These are phyloP conservation scores for Cyclotella distinguenda DNA, from an alignment of 108 stramenopile genomes.

Conservation along the genomic window DNA sequence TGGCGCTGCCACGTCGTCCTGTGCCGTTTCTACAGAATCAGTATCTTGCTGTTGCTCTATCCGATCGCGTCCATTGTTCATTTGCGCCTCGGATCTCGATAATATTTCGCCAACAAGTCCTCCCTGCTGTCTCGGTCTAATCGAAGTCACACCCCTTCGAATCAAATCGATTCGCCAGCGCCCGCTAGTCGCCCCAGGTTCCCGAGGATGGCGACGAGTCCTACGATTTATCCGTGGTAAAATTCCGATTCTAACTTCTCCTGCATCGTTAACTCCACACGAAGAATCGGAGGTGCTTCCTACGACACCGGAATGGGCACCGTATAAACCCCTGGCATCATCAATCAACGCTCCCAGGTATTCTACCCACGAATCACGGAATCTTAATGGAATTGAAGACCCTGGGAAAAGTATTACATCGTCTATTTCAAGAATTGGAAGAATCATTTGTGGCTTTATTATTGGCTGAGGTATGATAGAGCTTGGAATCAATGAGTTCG, in stretches of 20 bases:
- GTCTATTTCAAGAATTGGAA: conserved; percentile 70
- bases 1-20: conserved; percentile 1
- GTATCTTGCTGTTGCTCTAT: background rate
- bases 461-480: background rate
- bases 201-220: conserved; percentile 18
- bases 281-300: conserved; percentile 30
- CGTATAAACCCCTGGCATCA: conserved; percentile 46
- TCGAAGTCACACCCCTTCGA: conserved; percentile 29
- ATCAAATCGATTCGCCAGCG: conserved; percentile 41
- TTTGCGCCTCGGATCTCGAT: background rate
- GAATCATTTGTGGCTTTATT: background rate
- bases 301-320: conserved; percentile 33
- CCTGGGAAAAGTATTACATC: conserved; percentile 78
- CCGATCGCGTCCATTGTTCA: background rate
- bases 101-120: background rate
- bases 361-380: conserved; percentile 60
- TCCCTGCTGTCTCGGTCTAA: conserved; percentile 18
- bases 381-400: conserved; percentile 55
- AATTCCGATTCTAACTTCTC: conserved; percentile 44
- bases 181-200: conserved; percentile 25
- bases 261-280: conserved; percentile 32
- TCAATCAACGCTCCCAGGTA: conserved; percentile 67
- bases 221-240: conserved; percentile 33
- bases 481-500: background rate
- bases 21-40: background rate